These are phyloP conservation scores for Marasmius oreades DNA, from an alignment of 1,284 basidiomycete species.

Conservation along the genomic window DNA sequence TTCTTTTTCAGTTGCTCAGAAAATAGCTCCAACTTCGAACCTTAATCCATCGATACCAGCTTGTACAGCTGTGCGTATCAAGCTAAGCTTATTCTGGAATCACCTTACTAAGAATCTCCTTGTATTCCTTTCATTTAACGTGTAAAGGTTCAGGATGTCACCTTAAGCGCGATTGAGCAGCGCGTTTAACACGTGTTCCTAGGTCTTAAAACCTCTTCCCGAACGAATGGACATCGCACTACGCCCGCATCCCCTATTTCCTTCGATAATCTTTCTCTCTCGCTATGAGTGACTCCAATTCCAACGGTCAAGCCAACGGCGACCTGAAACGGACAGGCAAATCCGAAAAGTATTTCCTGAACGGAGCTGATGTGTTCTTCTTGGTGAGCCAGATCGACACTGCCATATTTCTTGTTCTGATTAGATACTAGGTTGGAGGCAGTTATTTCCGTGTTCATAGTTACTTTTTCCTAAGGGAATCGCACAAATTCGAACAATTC, in stretches of 20 bases:
- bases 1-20: no score
- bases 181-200: conserved; percentile 12
- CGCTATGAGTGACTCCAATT: neutral
- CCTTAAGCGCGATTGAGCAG: conserved; percentile 1
- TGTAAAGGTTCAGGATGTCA: neutral
- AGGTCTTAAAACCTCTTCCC: neutral
- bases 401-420: neutral
- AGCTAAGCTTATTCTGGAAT: no score
- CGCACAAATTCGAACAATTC: conserved; percentile 44
- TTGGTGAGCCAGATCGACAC: neutral
- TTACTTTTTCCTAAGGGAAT: conserved; percentile 60
- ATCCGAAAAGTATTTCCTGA: conserved; percentile 47
- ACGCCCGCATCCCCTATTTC: neutral
- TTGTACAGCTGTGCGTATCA: neutral
- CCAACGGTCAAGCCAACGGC: neutral
- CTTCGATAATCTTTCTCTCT: neutral
- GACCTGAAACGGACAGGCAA: conserved; percentile 12
- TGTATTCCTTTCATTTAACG: neutral
- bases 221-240: neutral
- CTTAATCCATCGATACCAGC: neutral
- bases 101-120: no score
- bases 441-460: conserved; percentile 46
- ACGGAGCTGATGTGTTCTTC: conserved; percentile 31
- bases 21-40: no score
- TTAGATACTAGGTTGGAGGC: conserved; percentile 37